A percentile compares a stretch with the other conserved stretches of the same genome.
Evolutionary conservation across 495 filamentous ascomycete genomes (phyloP).

Genomic region (Bryoglossum gracile): DNA sequence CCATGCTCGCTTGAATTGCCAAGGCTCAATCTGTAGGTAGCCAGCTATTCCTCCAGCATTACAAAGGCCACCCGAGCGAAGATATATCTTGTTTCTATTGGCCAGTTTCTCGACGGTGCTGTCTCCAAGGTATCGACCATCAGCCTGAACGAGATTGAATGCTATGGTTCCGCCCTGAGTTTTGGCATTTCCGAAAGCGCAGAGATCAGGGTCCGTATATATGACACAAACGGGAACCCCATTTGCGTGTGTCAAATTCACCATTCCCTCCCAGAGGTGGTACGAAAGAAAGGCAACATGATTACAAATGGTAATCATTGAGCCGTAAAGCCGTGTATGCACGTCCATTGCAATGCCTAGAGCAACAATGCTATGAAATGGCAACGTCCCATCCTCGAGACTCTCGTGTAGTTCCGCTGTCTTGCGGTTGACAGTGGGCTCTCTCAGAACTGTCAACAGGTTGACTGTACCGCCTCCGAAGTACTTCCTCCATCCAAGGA

Average conservation of each 20-base stretch:
- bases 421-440: constrained; percentile 57
- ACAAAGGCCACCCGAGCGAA: constrained; percentile 62
- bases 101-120: constrained; percentile 56
- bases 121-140: constrained; percentile 51
- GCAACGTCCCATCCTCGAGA: constrained; percentile 71
- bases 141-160: constrained; percentile 53
- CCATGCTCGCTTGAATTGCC: constrained; percentile 54
- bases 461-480: constrained; percentile 77
- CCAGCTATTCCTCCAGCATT: constrained; percentile 49
- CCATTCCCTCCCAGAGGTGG: constrained; percentile 44
- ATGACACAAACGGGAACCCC: constrained; percentile 49
- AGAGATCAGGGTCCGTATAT: constrained; percentile 46
- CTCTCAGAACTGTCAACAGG: constrained; percentile 52
- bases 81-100: constrained; percentile 52
- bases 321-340: constrained; percentile 54
- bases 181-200: constrained; percentile 45
- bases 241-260: constrained; percentile 50
- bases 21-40: constrained; percentile 38
- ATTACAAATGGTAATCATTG: constrained; percentile 52
- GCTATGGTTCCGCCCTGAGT: constrained; percentile 66
- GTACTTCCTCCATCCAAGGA: constrained; percentile 56
- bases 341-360: constrained; percentile 62
- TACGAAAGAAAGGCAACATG: constrained; percentile 54
- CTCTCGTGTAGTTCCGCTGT: constrained; percentile 48
- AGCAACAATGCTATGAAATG: constrained; percentile 71